A percentile compares a stretch with the other conserved stretches of the same genome.
Conservation (phyloP, 2,329 filamentous ascomycete species). For the Diaporthe batatas region DNA sequence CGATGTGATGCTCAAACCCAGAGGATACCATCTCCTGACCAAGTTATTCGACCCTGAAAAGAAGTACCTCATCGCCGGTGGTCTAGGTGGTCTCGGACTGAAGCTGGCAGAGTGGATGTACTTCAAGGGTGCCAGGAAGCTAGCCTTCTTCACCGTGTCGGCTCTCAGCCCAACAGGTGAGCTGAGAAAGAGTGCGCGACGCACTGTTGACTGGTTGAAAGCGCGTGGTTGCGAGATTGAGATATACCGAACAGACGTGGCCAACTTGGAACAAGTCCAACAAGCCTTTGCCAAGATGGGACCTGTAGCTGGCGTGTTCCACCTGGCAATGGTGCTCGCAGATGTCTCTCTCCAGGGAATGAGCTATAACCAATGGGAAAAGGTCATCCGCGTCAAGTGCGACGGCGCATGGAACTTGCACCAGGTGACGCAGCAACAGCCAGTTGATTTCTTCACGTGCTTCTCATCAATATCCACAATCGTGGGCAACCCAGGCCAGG, state of each 20-base stretch:
- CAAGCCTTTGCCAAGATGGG: slow-evolving; percentile 8
- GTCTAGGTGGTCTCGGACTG: slow-evolving; percentile 23
- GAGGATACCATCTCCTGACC: background rate
- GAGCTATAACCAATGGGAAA: slow-evolving; percentile 16
- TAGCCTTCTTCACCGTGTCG: slow-evolving; percentile 29
- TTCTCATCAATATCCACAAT: slow-evolving; percentile 49
- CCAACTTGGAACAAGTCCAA: slow-evolving; percentile 6
- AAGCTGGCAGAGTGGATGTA: slow-evolving; percentile 33
- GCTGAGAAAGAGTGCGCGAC: slow-evolving; percentile 11
- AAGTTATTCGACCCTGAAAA: slow-evolving; percentile 6
- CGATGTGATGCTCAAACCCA: background rate
- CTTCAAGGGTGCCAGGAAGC: slow-evolving; percentile 15
- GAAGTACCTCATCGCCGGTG: slow-evolving; percentile 27
- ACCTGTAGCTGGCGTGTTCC: slow-evolving; percentile 27
- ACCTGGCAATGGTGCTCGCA: slow-evolving; percentile 36
- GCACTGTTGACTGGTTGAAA: background rate
- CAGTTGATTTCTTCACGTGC: slow-evolving; percentile 50
- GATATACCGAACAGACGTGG: slow-evolving; percentile 18
- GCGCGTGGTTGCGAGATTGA: slow-evolving; percentile 11
- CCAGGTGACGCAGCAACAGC: background rate
- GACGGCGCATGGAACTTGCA: slow-evolving; percentile 26
- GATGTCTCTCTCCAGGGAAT: slow-evolving; percentile 22
- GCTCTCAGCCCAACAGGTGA: background rate
- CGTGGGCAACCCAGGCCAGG: slow-evolving; percentile 52
- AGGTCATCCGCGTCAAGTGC: slow-evolving; percentile 24